A percentile compares a stretch with the other conserved stretches of the same genome.
These are phyloP conservation scores for Meyerozyma sp. DNA, from an alignment of 1,139 yeast species.

Conservation along the genomic window DNA sequence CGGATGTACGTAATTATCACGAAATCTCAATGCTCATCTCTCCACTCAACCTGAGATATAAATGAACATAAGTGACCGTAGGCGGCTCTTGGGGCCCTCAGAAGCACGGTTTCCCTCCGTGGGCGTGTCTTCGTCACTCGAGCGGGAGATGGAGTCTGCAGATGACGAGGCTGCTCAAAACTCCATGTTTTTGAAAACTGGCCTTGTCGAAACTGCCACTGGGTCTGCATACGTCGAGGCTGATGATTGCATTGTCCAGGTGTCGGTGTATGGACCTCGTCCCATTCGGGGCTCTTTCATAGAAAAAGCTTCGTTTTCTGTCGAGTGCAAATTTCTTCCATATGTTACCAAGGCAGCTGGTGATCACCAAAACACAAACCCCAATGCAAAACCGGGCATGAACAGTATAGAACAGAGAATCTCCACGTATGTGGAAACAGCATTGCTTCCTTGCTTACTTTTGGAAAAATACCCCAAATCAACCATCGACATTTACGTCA, in stretches of 20 bases:
- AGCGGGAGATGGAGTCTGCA: not conserved
- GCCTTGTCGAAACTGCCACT: conserved; percentile 58
- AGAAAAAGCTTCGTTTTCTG: conserved; percentile 63
- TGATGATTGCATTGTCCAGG: conserved; percentile 56
- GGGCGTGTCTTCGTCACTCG: conserved; percentile 10
- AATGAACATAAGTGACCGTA: conserved; percentile 46
- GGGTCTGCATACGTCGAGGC: conserved; percentile 82
- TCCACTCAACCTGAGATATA: not conserved
- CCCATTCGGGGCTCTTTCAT: conserved; percentile 77
- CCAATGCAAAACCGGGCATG: conserved; percentile 31
- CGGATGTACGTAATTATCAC: not conserved
- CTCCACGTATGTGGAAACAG: conserved; percentile 51
- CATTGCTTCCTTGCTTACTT: conserved; percentile 57
- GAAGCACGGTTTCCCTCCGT: conserved; percentile 47
- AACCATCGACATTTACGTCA: conserved; percentile 74
- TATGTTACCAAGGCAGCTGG: conserved; percentile 38
- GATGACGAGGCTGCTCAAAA: not conserved
- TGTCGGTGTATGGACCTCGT: conserved; percentile 83
- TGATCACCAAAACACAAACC: conserved; percentile 12
- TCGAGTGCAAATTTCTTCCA: conserved; percentile 58
- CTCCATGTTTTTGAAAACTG: conserved; percentile 7
- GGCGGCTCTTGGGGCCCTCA: conserved; percentile 65
- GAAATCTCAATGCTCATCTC: not conserved
- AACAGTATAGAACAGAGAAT: conserved; percentile 47
- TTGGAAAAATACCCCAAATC: conserved; percentile 83